These are phyloP conservation scores for Tetracladium setigerum DNA, from an alignment of 495 filamentous ascomycete species.

Conservation along the genomic window DNA sequence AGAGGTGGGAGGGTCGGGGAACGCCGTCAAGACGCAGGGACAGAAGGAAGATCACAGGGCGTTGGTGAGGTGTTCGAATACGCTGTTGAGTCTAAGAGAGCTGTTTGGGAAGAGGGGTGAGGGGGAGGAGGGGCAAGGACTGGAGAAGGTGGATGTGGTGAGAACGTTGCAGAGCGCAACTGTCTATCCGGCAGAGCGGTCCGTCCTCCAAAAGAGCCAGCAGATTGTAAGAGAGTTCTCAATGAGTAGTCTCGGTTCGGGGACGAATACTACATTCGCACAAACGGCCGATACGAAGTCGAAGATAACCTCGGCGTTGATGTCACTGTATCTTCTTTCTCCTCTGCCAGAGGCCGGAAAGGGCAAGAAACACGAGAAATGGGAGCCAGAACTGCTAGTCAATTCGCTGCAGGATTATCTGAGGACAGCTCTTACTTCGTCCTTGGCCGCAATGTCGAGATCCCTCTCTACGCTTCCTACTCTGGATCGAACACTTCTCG, in stretches of 20 bases:
- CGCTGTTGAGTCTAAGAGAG: slow-evolving; percentile 62
- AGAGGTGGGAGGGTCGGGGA: slow-evolving; percentile 46
- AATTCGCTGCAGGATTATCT: slow-evolving; percentile 76
- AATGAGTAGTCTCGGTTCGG: slow-evolving; percentile 41
- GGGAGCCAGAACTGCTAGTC: slow-evolving; percentile 64
- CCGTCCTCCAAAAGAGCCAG: slow-evolving; percentile 60
- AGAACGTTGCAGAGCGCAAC: slow-evolving; percentile 59
- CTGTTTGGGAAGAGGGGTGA: slow-evolving; percentile 55
- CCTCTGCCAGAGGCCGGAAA: slow-evolving; percentile 35
- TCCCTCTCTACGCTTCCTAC: slow-evolving; percentile 73
- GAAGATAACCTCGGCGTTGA: slow-evolving; percentile 63
- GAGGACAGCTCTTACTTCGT: slow-evolving; percentile 62
- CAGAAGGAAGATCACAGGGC: slow-evolving; percentile 67
- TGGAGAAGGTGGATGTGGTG: slow-evolving; percentile 64
- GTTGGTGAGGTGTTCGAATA: slow-evolving; percentile 70
- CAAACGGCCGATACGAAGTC: slow-evolving; percentile 73
- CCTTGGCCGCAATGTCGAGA: slow-evolving; percentile 60
- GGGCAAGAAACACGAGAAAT: slow-evolving; percentile 34
- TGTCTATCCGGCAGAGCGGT: slow-evolving; percentile 60
- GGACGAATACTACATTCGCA: slow-evolving; percentile 50
- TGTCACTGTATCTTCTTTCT: slow-evolving; percentile 77
- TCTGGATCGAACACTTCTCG: slow-evolving; percentile 72
- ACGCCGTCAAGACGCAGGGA: slow-evolving; percentile 21
- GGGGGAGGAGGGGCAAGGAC: slow-evolving; percentile 67
- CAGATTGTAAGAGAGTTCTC: slow-evolving; percentile 81